A percentile compares a stretch with the other conserved stretches of the same genome.
phyloP scores from a whole-genome alignment of 2,329 filamentous ascomycete species.

The Sarocladium brachiariae region DNA sequence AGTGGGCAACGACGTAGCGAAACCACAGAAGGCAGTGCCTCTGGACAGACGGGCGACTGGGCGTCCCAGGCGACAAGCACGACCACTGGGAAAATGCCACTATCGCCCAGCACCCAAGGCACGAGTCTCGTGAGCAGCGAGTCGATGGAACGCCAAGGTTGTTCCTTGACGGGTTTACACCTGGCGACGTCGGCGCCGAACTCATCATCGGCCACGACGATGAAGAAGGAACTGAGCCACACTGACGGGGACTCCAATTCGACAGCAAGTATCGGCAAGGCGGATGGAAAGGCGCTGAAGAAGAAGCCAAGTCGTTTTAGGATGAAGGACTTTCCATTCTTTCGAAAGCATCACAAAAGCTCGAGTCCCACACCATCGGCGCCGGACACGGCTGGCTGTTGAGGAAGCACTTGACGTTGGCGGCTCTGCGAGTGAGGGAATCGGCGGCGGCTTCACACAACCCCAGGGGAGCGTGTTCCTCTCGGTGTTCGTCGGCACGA shows the following conservation, averaged over 20 bases:
- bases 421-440: too few species aligned
- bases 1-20: constrained; percentile 52
- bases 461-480: too few species aligned
- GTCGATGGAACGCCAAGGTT: constrained; percentile 39
- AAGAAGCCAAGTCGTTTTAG: constrained; percentile 59
- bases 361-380: constrained; percentile 26
- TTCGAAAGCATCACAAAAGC: constrained; percentile 48
- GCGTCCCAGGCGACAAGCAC: constrained; percentile 57
- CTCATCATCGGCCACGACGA: constrained; percentile 16
- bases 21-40: constrained; percentile 53
- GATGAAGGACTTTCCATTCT: constrained; percentile 54
- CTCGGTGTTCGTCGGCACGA: too few species aligned
- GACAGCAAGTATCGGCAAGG: constrained; percentile 36
- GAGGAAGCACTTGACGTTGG: constrained; percentile 11
- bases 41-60: constrained; percentile 51
- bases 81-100: constrained; percentile 56
- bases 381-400: constrained; percentile 27
- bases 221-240: constrained; percentile 17
- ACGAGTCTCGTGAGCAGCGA: constrained; percentile 59
- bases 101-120: constrained; percentile 59
- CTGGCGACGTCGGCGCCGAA: not conserved
- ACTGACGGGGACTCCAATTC: constrained; percentile 26
- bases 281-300: constrained; percentile 44
- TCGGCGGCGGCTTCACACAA: too few species aligned
- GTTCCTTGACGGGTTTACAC: constrained; percentile 15